Evolutionary conservation across 768 basidiomycete species (phyloP).

Genomic region (Dentipellis sp.): DNA sequence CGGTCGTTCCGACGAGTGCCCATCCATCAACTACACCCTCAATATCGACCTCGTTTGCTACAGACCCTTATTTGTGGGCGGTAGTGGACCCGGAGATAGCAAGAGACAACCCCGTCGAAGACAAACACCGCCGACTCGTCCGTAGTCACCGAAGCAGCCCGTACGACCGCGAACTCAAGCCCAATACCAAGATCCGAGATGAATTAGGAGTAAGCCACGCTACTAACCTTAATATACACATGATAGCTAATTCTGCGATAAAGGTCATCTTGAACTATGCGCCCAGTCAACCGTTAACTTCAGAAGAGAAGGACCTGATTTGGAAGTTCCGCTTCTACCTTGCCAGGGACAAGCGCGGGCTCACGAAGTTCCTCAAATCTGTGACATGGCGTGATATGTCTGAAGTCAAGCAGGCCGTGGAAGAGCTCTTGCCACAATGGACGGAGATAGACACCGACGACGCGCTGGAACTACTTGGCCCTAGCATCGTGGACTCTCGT

Average conservation of each 20-base stretch:
- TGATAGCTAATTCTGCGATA: not conserved
- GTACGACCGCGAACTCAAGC: conserved; percentile 91
- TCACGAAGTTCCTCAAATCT: conserved; percentile 96
- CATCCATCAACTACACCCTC: conserved; percentile 35
- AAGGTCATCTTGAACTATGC: conserved; percentile 88
- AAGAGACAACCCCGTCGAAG: conserved; percentile 94
- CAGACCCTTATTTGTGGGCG: conserved; percentile 75
- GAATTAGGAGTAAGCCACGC: conserved; percentile 65
- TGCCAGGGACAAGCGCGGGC: conserved; percentile 80
- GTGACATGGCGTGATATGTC: conserved; percentile 96
- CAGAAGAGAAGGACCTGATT: conserved; percentile 91
- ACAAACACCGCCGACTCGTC: conserved; percentile 90
- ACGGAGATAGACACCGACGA: conserved; percentile 96
- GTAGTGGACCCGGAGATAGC: conserved; percentile 86
- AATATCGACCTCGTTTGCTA: conserved; percentile 39
- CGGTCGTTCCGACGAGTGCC: conserved; percentile 29
- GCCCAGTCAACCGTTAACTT: conserved; percentile 76
- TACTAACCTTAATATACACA: not conserved
- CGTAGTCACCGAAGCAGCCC: conserved; percentile 94
- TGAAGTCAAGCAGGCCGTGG: conserved; percentile 97
- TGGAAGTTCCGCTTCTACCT: conserved; percentile 99
- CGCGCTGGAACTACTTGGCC: conserved; percentile 89
- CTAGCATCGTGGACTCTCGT: conserved; percentile 80
- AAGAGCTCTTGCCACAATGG: conserved; percentile 92
- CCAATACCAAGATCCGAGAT: conserved; percentile 92